A percentile compares a stretch with the other conserved stretches of the same genome.
These are phyloP conservation scores for Crithidia thermophila DNA, from an alignment of 208 protist genomes.

Conservation along the genomic window DNA sequence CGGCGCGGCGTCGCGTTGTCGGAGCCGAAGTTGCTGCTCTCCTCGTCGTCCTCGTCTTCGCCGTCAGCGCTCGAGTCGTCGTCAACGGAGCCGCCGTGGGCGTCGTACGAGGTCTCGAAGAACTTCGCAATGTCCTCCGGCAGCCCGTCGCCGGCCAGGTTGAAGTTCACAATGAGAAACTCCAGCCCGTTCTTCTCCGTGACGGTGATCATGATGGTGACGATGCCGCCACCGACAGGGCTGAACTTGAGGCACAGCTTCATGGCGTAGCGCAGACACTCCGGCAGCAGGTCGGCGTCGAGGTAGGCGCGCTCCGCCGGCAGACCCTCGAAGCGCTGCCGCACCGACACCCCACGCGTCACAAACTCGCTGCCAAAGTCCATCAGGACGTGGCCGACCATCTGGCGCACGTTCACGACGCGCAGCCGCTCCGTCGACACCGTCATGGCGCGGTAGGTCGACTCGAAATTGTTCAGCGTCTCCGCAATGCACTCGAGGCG, in stretches of 20 bases:
- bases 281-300: conserved; percentile 63
- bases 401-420: conserved; percentile 80
- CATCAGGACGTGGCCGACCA: conserved; percentile 86
- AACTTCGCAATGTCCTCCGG: conserved; percentile 43
- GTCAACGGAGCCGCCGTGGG: conserved; percentile 15
- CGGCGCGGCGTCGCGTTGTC: conserved; percentile 7
- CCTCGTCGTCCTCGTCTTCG: conserved; percentile 18
- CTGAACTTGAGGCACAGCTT: conserved; percentile 39
- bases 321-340: conserved; percentile 75
- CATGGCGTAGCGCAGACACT: conserved; percentile 85
- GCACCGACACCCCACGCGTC: conserved; percentile 48
- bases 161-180: conserved; percentile 86
- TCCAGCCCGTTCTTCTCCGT: conserved; percentile 74
- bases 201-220: conserved; percentile 71
- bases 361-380: conserved; percentile 83
- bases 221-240: conserved; percentile 21
- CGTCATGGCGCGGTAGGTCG: conserved; percentile 67
- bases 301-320: conserved; percentile 68
- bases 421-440: conserved; percentile 73
- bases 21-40: conserved; percentile 14
- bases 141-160: conserved; percentile 60
- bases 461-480: conserved; percentile 70
- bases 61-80: conserved; percentile 7
- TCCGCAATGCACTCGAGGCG: conserved; percentile 58
- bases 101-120: conserved; percentile 36